Evolutionary conservation across 441 rosid species (phyloP).

Genomic region (Euphorbia celastroides): DNA sequence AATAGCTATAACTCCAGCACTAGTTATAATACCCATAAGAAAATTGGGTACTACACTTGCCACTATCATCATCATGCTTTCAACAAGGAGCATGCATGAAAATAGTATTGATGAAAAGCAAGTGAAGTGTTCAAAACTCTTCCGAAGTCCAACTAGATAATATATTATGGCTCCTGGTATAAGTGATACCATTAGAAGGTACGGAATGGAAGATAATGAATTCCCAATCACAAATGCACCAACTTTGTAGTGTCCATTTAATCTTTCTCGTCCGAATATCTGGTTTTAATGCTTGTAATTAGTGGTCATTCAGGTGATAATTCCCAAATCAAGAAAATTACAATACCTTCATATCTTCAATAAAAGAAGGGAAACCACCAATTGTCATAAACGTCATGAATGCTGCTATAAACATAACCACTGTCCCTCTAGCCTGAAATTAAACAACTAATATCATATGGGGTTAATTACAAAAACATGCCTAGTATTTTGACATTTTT

Average conservation of each 20-base stretch:
- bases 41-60: conserved; percentile 51
- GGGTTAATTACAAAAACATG: no score
- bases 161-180: conserved; percentile 47
- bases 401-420: conserved; percentile 45
- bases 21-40: conserved; percentile 52
- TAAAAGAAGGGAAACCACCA: conserved; percentile 65
- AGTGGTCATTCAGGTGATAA: background rate
- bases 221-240: conserved; percentile 42
- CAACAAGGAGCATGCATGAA: conserved; percentile 37
- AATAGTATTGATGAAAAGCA: conserved; percentile 34
- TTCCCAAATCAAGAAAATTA: background rate
- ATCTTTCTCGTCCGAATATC: conserved; percentile 48
- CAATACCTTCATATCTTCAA: conserved; percentile 59
- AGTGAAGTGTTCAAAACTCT: conserved; percentile 28
- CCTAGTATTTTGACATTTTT: no score
- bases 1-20: conserved; percentile 47
- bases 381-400: conserved; percentile 63
- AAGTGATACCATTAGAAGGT: conserved; percentile 33
- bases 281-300: conserved; percentile 3
- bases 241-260: conserved; percentile 49
- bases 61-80: conserved; percentile 60
- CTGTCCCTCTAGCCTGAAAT: conserved; percentile 45
- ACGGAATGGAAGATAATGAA: conserved; percentile 45
- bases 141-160: conserved; percentile 42
- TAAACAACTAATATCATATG: no score